Base-by-base conservation (phyloP, 2,329 filamentous ascomycete genomes). In the Bimuria novae-zelandiae region DNA sequence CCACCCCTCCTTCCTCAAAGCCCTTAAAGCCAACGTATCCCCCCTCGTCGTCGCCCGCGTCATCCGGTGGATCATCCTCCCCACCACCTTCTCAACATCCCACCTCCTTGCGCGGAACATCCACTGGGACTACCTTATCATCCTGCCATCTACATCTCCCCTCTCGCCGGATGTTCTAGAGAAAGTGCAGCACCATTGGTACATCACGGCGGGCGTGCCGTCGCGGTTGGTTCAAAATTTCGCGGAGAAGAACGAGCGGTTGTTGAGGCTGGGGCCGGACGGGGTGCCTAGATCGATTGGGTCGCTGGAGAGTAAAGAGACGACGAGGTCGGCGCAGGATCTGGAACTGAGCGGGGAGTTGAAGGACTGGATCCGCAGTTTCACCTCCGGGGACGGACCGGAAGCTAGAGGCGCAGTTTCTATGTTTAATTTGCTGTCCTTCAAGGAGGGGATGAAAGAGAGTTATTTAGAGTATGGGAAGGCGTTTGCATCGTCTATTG, bases 361-460 rank as follows among this genome's bases (percentile, higher is more conserved):
- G 0, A 62, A 76, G 11, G 33, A 61, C 0, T 87, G 84, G 79
- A 81, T 84, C 65, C 53, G 72, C 4, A 21, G 23, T 0, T 77
- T 77, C 47, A 49, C 59, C 17, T 12, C 33, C 0, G 37, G 16
- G 1, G 41, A 45, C 1, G 42, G 56, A 29, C 52, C 57, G 63
- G 63, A 66, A 72, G 67, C 63, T 39, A 57, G 8, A 49, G 70
- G 65, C 32, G 79, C 84, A 0, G 80, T 87, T 1, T 83, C 81
- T 1, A 88, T 87, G 85, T 75, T 87, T 33, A 87, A 88, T 55
- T 72, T 87, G 3, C 76, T 88, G 4, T 76, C 83, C 33, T 87
- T 88, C 71, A 76, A 76, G 37, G 73, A 69, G 0, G 78, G 76
- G 10, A 78, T 75, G 55, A 83, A 85, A 61, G 69, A 72, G 21